A percentile compares a stretch with the other conserved stretches of the same genome.
Conservation (phyloP, 2,329 filamentous ascomycete genomes). For the Pestalotiopsis sp. region DNA sequence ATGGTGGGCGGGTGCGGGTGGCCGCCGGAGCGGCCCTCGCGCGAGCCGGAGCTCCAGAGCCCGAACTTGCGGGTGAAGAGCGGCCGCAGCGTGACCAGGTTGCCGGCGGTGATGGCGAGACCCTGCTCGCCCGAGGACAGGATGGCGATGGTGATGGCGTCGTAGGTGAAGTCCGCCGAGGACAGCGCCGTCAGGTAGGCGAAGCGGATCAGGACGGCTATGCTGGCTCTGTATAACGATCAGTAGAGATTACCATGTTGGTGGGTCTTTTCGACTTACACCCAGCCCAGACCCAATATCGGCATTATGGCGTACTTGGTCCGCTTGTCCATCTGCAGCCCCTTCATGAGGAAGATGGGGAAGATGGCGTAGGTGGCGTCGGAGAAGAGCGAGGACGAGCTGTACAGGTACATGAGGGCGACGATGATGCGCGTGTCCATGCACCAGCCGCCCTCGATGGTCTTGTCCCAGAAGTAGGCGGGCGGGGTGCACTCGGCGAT, state of each 20-base stretch:
- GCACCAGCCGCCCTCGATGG: slow-evolving; percentile 21
- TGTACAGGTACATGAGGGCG: slow-evolving; percentile 45
- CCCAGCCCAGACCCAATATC: slow-evolving; percentile 51
- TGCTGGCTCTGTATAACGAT: slow-evolving; percentile 32
- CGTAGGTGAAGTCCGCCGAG: slow-evolving; percentile 37
- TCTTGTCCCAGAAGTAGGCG: slow-evolving; percentile 21
- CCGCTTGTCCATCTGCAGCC: slow-evolving; percentile 46
- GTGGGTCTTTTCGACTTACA: slow-evolving; percentile 17
- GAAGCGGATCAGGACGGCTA: slow-evolving; percentile 44
- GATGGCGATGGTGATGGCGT: slow-evolving; percentile 36
- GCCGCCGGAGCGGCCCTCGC: not conserved
- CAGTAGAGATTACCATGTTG: not conserved
- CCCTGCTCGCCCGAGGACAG: slow-evolving; percentile 51
- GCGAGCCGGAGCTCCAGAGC: not conserved
- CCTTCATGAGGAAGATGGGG: slow-evolving; percentile 49
- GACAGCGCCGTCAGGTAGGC: slow-evolving; percentile 38
- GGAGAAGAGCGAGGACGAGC: slow-evolving; percentile 44
- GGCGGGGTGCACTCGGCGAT: slow-evolving; percentile 20
- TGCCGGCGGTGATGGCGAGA: slow-evolving; percentile 48
- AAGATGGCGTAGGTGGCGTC: slow-evolving; percentile 54
- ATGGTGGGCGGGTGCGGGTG: slow-evolving; percentile 1
- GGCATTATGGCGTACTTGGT: slow-evolving; percentile 47
- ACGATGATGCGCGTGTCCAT: slow-evolving; percentile 37
- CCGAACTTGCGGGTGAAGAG: slow-evolving; percentile 25
- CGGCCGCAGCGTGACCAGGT: slow-evolving; percentile 48